Percentiles rank a stretch among this genome's conserved stretches.
Evolutionary conservation across 805 yeast genomes (phyloP).

Genomic region (Metschnikowia koreensis): DNA sequence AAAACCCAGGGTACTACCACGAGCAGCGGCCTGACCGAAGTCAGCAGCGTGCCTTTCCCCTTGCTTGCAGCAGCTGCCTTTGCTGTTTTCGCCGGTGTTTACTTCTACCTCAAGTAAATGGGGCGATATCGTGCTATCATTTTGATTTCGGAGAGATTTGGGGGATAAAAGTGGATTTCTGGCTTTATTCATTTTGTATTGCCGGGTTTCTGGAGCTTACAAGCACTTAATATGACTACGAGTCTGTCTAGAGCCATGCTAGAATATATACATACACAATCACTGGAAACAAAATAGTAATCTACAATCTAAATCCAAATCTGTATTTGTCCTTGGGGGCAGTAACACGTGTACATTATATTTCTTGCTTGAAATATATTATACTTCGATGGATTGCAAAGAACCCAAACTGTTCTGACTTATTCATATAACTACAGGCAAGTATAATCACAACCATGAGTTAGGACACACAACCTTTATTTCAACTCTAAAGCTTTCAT

Average conservation of each 20-base stretch:
- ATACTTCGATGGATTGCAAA: no score
- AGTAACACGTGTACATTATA: no score
- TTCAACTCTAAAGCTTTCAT: no score
- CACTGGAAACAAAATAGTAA: neutral
- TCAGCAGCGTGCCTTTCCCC: slow-evolving; percentile 19
- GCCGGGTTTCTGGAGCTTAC: neutral
- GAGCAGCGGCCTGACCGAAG: slow-evolving; percentile 11
- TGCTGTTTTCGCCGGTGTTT: slow-evolving; percentile 20
- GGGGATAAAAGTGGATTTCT: neutral
- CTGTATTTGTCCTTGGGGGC: neutral
- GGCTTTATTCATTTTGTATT: neutral
- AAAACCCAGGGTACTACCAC: slow-evolving; percentile 19
- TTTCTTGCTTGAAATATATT: no score
- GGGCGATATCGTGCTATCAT: no score
- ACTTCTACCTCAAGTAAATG: slow-evolving; percentile 19
- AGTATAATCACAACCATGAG: no score
- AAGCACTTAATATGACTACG: neutral
- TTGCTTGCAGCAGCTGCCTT: slow-evolving; percentile 18
- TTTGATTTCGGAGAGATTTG: neutral
- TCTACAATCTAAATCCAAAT: neutral
- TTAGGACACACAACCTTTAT: no score
- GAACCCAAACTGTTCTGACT: no score
- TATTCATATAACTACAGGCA: no score
- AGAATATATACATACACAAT: neutral
- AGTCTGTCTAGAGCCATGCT: neutral